phyloP scores from a whole-genome alignment of 176 grass and related monocot genomes.

The Thinopyrum elongatum region DNA sequence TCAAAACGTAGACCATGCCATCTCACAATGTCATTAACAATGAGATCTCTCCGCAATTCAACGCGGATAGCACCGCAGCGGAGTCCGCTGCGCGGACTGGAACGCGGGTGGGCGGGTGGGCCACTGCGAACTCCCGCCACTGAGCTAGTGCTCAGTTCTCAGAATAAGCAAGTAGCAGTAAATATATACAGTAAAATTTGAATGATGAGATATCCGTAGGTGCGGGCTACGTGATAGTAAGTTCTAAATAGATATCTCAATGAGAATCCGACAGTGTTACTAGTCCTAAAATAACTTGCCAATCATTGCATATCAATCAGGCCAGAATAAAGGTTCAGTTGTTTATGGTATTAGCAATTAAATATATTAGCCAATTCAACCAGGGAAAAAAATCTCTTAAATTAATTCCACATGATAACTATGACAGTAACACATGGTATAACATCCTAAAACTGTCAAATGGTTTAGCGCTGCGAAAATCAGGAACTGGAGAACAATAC shows the following conservation, averaged over 20 bases:
- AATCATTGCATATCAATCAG: constrained; percentile 7
- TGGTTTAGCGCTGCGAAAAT: not conserved
- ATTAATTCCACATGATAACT: constrained; percentile 5
- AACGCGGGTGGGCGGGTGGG: not conserved
- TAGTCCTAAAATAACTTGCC: not conserved
- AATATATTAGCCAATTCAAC: not conserved
- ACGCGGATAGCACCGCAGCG: not conserved
- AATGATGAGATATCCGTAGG: not conserved
- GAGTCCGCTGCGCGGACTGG: not conserved
- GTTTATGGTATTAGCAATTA: constrained; percentile 8
- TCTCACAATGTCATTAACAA: not conserved
- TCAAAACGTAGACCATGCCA: not conserved
- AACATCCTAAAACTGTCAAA: not conserved
- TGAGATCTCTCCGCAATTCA: not conserved
- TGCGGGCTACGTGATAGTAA: not conserved
- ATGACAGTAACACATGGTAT: not conserved
- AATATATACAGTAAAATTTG: not conserved
- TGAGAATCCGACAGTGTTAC: not conserved
- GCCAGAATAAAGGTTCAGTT: not conserved
- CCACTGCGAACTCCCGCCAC: not conserved
- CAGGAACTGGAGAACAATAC: not conserved
- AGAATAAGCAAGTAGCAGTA: not conserved
- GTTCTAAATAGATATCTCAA: not conserved
- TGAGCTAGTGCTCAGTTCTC: not conserved
- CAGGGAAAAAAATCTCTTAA: not conserved